Base-by-base conservation (phyloP, 2,329 filamentous ascomycete species). In the Colletotrichum sublineola region DNA sequence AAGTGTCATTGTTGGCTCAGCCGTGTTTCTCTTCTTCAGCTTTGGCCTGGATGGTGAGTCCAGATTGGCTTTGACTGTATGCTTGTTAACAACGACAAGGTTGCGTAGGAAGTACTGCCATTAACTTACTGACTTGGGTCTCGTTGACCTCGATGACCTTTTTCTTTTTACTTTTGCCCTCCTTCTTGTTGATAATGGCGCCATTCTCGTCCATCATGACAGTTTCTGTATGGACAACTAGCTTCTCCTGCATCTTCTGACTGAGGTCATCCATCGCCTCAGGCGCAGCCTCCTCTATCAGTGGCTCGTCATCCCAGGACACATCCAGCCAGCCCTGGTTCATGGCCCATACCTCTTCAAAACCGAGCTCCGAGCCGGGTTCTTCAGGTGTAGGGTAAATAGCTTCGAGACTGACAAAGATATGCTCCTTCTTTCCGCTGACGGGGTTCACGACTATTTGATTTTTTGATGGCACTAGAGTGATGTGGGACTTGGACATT, bases 1-100 rank as follows among this genome's bases (percentile, higher is more conserved):
- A 75, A 99, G 90, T 0, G 96, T 99, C 95, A 99, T 98, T 1
- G 96, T 99, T n/a, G 95, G 94, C 81, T 98, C 96, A 63, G 88
- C 85, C 2, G 82, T 75, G 76, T 91, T 91, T 80, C 93, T 96
- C 81, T 94, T 94, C 75, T 92, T 93, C 67, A 96, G 87, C 81
- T 97, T 98, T 5, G 91, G 91, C n/a, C 91, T 90, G 0, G 93
- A 93, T 0, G 95, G 96, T 2, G 96, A 98, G 78, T 96, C 94
- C 67, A 98, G 86, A 77, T 98, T 98, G 69, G 95, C 93, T 86
- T 97, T 96, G 81, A 98, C 94, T 96, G 76, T 4, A 73, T 40
- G 50, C 11, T 18, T 69, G 76, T 87, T 77, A 84, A 80, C 53
- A 56, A 38, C 9, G 3, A 60, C 31, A 46, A 18, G 18, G 6